A percentile compares a stretch with the other conserved stretches of the same genome.
Conservation (phyloP, 2,329 filamentous ascomycete species). For the Neonectria sp. region DNA sequence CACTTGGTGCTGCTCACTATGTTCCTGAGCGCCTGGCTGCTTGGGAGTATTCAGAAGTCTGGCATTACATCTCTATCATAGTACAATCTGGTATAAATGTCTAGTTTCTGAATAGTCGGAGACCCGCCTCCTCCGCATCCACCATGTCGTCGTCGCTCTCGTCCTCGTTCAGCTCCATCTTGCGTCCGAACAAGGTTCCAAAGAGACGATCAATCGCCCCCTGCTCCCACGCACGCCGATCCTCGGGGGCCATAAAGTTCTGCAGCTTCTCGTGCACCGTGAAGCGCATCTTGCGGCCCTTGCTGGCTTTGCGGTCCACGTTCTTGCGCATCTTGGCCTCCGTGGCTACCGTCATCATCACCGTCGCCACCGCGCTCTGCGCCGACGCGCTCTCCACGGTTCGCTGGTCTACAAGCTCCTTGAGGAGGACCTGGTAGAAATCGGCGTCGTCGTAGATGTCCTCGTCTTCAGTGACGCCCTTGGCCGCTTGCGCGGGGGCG, state of each 20-base stretch:
- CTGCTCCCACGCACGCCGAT: conserved; percentile 84
- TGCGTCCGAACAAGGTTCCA: conserved; percentile 80
- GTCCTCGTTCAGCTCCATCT: conserved; percentile 75
- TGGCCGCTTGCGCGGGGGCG: conserved; percentile 77
- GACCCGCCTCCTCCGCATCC: conserved; percentile 67
- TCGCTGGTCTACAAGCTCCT: conserved; percentile 93
- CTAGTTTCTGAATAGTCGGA: conserved; percentile 67
- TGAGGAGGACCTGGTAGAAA: conserved; percentile 94
- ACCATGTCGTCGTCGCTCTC: conserved; percentile 67
- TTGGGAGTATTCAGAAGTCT: conserved; percentile 31
- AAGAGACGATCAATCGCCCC: conserved; percentile 85
- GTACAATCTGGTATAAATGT: conserved; percentile 33
- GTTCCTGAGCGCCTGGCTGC: conserved; percentile 49
- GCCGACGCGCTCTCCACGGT: conserved; percentile 75
- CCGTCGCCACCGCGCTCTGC: conserved; percentile 64
- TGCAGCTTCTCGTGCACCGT: conserved; percentile 97
- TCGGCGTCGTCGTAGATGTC: conserved; percentile 92
- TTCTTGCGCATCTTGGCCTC: conserved; percentile 86
- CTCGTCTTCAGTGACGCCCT: conserved; percentile 69
- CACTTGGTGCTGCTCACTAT: conserved; percentile 57
- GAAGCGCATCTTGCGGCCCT: conserved; percentile 94
- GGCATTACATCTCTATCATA: conserved; percentile 22
- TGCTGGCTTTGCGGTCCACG: conserved; percentile 94
- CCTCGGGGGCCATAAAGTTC: conserved; percentile 97
- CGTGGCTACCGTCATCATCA: conserved; percentile 77